Percentiles rank a stretch among this genome's conserved stretches.
Conservation (phyloP, 768 basidiomycete genomes). For the Melanogaster broomeanus region DNA sequence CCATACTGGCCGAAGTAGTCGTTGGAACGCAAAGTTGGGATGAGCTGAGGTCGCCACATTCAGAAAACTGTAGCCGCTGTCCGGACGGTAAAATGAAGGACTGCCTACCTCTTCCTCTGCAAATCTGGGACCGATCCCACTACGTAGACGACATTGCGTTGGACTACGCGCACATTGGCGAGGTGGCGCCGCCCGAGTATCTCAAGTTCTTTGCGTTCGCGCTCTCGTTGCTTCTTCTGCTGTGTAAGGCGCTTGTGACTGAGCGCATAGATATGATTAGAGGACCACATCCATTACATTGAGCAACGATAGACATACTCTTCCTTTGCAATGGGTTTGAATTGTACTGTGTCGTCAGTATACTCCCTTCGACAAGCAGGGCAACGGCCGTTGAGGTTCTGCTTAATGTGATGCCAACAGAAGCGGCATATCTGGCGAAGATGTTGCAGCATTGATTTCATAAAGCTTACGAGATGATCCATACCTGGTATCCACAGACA, state of each 20-base stretch:
- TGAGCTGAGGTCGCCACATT: slow-evolving; percentile 52
- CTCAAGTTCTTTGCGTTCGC: slow-evolving; percentile 94
- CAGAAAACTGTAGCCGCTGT: not conserved
- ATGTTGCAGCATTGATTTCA: slow-evolving; percentile 15
- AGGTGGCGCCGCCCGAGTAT: slow-evolving; percentile 80
- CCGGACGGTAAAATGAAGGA: slow-evolving; percentile 4
- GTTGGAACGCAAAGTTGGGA: slow-evolving; percentile 87
- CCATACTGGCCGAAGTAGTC: slow-evolving; percentile 99
- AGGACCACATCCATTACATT: slow-evolving; percentile 3
- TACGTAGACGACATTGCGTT: slow-evolving; percentile 94
- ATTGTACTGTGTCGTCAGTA: slow-evolving; percentile 90
- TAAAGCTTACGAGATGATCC: slow-evolving; percentile 15
- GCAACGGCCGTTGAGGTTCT: slow-evolving; percentile 93
- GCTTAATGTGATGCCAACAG: slow-evolving; percentile 98
- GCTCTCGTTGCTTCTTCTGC: slow-evolving; percentile 92
- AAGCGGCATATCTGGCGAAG: slow-evolving; percentile 90
- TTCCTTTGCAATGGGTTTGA: slow-evolving; percentile 92
- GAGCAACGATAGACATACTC: slow-evolving; percentile 64
- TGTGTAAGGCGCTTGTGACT: slow-evolving; percentile 95
- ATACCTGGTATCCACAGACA: slow-evolving; percentile 96
- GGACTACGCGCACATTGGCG: slow-evolving; percentile 94
- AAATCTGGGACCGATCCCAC: slow-evolving; percentile 93
- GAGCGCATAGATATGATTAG: slow-evolving; percentile 16
- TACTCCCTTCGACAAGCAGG: slow-evolving; percentile 95
- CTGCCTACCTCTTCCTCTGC: slow-evolving; percentile 90